These are phyloP conservation scores for Fonsecaea monophora DNA, from an alignment of 2,329 filamentous ascomycete species.

Conservation along the genomic window DNA sequence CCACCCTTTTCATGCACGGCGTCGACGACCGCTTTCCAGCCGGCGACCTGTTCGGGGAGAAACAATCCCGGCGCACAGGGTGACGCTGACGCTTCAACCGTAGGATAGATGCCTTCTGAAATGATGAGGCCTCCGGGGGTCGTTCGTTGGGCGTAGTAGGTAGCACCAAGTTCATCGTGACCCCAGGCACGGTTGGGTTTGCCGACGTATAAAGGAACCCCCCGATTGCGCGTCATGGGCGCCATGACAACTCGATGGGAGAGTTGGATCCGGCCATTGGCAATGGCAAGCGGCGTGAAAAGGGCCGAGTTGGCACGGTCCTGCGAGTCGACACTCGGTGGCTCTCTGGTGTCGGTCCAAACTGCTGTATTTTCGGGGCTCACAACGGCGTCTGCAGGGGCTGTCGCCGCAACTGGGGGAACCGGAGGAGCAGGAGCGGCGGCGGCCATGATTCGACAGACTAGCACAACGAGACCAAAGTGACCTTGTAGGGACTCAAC, in stretches of 20 bases:
- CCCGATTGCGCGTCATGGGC: not conserved
- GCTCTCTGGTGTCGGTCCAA: slow-evolving; percentile 6
- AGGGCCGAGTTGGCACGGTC: not conserved
- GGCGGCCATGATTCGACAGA: not conserved
- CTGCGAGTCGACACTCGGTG: slow-evolving; percentile 1
- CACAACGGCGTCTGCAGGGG: not conserved
- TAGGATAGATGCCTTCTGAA: slow-evolving; percentile 10
- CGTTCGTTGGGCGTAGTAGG: slow-evolving; percentile 7
- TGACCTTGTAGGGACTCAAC: slow-evolving; percentile 1
- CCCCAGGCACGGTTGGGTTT: slow-evolving; percentile 1
- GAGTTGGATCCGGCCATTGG: not conserved
- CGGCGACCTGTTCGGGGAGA: slow-evolving; percentile 9
- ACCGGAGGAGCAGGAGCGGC: slow-evolving; percentile 7
- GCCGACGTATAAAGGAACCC: not conserved
- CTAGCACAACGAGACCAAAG: not conserved
- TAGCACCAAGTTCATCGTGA: not conserved
- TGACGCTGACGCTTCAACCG: slow-evolving; percentile 5
- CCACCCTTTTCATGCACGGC: slow-evolving; percentile 1
- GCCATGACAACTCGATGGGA: slow-evolving; percentile 1
- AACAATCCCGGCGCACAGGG: slow-evolving; percentile 8
- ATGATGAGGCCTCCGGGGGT: slow-evolving; percentile 11
- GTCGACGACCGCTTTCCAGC: slow-evolving; percentile 1
- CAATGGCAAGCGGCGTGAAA: not conserved
- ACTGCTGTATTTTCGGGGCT: slow-evolving; percentile 8
- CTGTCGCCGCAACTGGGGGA: slow-evolving; percentile 11